Evolutionary conservation across 2,329 filamentous ascomycete species (phyloP).

Genomic region (Sarocladiaceae sp.): DNA sequence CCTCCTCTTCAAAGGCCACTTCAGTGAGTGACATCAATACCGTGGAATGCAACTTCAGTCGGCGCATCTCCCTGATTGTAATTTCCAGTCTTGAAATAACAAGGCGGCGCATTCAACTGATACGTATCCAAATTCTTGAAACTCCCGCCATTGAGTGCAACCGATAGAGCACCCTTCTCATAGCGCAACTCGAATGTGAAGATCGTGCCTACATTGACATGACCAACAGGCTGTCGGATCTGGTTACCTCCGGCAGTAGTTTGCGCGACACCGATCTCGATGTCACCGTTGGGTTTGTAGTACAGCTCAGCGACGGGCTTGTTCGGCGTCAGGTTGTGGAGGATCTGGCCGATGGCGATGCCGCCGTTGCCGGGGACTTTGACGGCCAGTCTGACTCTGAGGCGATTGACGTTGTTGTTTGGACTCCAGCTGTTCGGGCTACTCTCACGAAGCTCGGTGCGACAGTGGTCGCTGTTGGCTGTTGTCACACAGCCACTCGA

Average conservation of each 20-base stretch:
- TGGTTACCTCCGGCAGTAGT: constrained; percentile 24
- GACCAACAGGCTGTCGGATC: constrained; percentile 24
- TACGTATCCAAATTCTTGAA: constrained; percentile 22
- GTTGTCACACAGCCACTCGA: constrained; percentile 32
- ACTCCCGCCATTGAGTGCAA: constrained; percentile 24
- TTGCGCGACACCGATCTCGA: constrained; percentile 34
- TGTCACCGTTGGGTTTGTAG: constrained; percentile 26
- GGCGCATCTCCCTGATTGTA: constrained; percentile 28
- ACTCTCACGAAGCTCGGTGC: constrained; percentile 35
- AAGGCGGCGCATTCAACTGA: constrained; percentile 22
- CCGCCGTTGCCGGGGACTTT: constrained; percentile 20
- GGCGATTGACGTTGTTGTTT: constrained; percentile 5
- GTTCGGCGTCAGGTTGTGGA: constrained; percentile 23
- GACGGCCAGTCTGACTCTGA: constrained; percentile 27
- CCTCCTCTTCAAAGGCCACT: no score
- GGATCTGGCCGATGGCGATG: constrained; percentile 34
- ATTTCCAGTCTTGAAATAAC: constrained; percentile 34
- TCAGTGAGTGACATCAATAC: constrained; percentile 17
- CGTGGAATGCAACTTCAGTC: constrained; percentile 21
- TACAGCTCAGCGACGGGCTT: constrained; percentile 38
- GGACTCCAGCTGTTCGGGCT: constrained; percentile 26
- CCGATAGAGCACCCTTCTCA: constrained; percentile 25
- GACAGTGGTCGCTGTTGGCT: constrained; percentile 34
- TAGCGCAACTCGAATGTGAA: constrained; percentile 29
- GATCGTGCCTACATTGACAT: constrained; percentile 15